Base-by-base conservation (phyloP, 306 rosid genomes). In the Lathyrus aphaca region DNA sequence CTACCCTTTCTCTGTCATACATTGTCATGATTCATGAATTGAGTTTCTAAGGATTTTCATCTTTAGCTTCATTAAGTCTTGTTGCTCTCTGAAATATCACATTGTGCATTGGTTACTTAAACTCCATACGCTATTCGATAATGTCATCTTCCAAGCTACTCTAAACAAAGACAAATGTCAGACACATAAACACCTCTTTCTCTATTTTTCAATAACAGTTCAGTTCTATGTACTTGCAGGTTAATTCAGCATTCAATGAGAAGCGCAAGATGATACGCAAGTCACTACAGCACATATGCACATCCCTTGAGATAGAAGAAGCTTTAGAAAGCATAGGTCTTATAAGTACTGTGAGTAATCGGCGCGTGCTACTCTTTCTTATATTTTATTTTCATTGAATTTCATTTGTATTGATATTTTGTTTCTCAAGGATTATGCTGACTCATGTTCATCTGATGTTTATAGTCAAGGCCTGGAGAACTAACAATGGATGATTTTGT, bases 241-340 rank as follows among this genome's bases (percentile, higher is more conserved):
- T 88, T 55, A 84, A 87, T 74, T 93, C 98, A 18, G 98, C 91
- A 19, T 93, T 93, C 80, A 90, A 93, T 23, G 97, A 87, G 68
- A 93, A 93, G 79, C 89, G 97, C 11, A 93, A 93, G 78, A 90
- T 93, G 98, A 59, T 90, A 71, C 82, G 96, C 72, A 90, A 82
- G 64, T 85, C 98, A 18, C 94, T 90, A 30, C 98, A 90, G 81
- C 97, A 90, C 84, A 54, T 90, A 58, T 67, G 90, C 80, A 66
- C 90, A 9, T 53, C 98, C 72, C 1, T 59, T 16, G 91, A 90
- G 76, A 90, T 85, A 8, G 97, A 93, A 84, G 81, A 69, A 45
- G 96, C 90, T 76, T 77, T 90, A 68, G 79, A 49, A 79, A 89
- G 74, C 69, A n/a, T 83, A 43, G 86, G 88, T 50, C 89, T 84